phyloP scores from a whole-genome alignment of 2,329 filamentous ascomycete species.

The Exophiala bonariae region DNA sequence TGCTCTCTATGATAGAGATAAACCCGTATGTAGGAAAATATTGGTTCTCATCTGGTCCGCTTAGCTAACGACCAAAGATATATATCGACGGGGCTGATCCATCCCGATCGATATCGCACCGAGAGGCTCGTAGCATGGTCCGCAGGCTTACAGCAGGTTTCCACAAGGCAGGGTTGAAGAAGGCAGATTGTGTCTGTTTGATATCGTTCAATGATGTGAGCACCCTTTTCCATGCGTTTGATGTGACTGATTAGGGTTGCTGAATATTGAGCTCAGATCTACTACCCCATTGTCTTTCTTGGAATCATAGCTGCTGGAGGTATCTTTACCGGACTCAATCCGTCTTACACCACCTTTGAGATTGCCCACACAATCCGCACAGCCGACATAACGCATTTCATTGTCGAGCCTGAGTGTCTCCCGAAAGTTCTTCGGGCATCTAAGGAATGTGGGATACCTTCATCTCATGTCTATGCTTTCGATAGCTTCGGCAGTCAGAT shows the following conservation, averaged over 20 bases:
- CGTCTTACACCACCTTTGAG: constrained; percentile 47
- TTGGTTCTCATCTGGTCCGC: not conserved
- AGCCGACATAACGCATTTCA: constrained; percentile 46
- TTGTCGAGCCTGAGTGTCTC: constrained; percentile 38
- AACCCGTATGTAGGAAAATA: constrained; percentile 32
- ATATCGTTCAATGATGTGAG: constrained; percentile 54
- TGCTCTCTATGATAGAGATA: constrained; percentile 48
- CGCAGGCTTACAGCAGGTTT: constrained; percentile 56
- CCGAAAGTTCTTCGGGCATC: not conserved
- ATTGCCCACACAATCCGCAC: constrained; percentile 46
- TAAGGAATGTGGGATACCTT: constrained; percentile 3
- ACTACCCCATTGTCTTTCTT: constrained; percentile 39
- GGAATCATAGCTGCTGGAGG: constrained; percentile 48
- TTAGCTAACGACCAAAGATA: constrained; percentile 33
- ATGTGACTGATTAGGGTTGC: not conserved
- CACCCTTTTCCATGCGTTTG: not conserved
- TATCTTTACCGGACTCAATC: constrained; percentile 52
- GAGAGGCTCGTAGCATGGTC: constrained; percentile 34
- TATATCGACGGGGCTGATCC: constrained; percentile 50
- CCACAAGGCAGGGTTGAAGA: constrained; percentile 22
- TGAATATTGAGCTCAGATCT: constrained; percentile 24
- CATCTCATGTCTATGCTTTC: constrained; percentile 10
- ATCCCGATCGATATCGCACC: constrained; percentile 20
- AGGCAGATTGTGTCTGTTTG: constrained; percentile 55
- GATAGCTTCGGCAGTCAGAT: constrained; percentile 34